Conservation (phyloP, 345 rosid species). For the Populus simonii region DNA sequence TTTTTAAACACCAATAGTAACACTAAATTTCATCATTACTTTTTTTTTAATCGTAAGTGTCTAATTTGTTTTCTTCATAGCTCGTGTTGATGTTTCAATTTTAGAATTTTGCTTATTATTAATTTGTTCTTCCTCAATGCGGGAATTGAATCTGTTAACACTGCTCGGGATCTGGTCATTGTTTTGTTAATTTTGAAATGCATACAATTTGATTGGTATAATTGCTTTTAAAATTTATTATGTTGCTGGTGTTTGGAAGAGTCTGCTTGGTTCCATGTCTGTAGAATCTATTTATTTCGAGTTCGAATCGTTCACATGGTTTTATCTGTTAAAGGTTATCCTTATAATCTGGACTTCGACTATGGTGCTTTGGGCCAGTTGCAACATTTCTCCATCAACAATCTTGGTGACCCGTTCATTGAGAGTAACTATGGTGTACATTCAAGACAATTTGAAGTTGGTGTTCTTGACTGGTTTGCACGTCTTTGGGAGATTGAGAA, state of each 20-base stretch:
- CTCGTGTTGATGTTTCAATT: neutral
- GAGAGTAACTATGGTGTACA: conserved; percentile 98
- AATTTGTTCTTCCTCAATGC: neutral
- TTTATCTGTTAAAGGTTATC: conserved; percentile 64
- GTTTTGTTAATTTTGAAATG: neutral
- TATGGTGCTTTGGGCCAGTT: conserved; percentile 90
- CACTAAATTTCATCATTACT: neutral
- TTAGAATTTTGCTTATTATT: neutral
- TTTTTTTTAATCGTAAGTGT: neutral
- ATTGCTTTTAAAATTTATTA: neutral
- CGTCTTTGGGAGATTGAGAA: conserved; percentile 97
- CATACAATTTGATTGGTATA: neutral
- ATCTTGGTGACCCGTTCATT: conserved; percentile 95
- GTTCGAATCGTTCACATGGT: neutral
- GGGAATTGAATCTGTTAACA: neutral
- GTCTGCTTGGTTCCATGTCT: neutral
- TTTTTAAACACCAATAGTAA: neutral
- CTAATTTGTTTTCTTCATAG: neutral
- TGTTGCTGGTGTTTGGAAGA: neutral
- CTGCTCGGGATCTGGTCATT: neutral
- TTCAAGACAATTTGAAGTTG: conserved; percentile 96
- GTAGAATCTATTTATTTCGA: neutral
- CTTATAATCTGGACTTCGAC: conserved; percentile 90
- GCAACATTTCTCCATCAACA: conserved; percentile 95
- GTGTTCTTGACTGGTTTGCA: conserved; percentile 99